phyloP scores from a whole-genome alignment of 192 early-diverging fungal species.

The Umbelopsis sp. region DNA sequence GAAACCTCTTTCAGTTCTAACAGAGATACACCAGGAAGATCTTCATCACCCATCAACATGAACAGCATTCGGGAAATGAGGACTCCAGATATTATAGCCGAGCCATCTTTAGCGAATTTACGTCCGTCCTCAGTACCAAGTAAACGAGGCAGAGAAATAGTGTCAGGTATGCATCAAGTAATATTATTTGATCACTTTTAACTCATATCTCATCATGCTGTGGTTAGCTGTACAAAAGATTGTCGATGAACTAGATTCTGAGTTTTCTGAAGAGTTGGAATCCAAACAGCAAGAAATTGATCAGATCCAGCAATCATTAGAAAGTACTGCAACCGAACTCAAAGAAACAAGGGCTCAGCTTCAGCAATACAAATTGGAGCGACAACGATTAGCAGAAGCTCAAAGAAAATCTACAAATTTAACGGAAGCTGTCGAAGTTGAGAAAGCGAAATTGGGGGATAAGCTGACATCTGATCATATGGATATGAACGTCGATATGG shows the following conservation, averaged over 20 bases:
- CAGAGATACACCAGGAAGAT: background rate
- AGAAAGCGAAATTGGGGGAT: constrained; percentile 5
- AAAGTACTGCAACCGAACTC: constrained; percentile 57
- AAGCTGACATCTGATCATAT: background rate
- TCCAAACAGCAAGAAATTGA: constrained; percentile 59
- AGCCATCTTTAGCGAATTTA: background rate
- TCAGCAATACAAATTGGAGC: constrained; percentile 47
- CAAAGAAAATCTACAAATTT: constrained; percentile 62
- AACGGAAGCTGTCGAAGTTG: constrained; percentile 50
- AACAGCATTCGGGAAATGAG: background rate
- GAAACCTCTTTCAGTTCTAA: background rate
- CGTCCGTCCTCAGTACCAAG: constrained; percentile 17
- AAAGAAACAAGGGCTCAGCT: constrained; percentile 57
- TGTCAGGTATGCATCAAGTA: constrained; percentile 25
- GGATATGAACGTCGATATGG: constrained; percentile 22
- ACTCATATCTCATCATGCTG: background rate
- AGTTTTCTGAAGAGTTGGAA: constrained; percentile 65
- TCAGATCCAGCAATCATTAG: constrained; percentile 56
- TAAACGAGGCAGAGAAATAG: constrained; percentile 32
- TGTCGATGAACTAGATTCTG: constrained; percentile 70
- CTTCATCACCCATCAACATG: background rate
- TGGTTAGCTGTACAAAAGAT: constrained; percentile 65
- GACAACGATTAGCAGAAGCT: constrained; percentile 55
- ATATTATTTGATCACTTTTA: background rate
- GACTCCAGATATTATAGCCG: constrained; percentile 5